Evolutionary conservation across 2,329 filamentous ascomycete species (phyloP).

Genomic region (Hirsutella minnesotensis): DNA sequence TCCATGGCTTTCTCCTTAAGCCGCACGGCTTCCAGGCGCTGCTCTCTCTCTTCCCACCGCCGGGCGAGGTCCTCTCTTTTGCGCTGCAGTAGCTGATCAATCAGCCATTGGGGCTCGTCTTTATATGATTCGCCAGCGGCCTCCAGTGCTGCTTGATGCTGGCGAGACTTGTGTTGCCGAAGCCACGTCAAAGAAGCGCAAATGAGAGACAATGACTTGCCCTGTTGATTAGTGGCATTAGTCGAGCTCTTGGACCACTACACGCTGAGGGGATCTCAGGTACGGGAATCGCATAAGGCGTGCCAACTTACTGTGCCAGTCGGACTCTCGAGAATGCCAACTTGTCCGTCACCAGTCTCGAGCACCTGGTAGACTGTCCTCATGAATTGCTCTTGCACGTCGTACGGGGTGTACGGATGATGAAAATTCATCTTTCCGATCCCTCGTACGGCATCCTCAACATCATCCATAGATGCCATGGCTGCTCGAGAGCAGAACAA

Average conservation of each 20-base stretch:
- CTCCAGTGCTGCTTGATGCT: slow-evolving; percentile 40
- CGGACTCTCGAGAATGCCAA: slow-evolving; percentile 88
- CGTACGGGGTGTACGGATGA: slow-evolving; percentile 79
- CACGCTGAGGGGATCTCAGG: too few species aligned
- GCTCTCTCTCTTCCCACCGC: slow-evolving; percentile 61
- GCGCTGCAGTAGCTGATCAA: slow-evolving; percentile 61
- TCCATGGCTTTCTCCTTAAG: slow-evolving; percentile 50
- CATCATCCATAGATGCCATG: slow-evolving; percentile 1
- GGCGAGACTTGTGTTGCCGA: slow-evolving; percentile 60
- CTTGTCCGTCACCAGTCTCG: slow-evolving; percentile 55
- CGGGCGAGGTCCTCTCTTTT: slow-evolving; percentile 55
- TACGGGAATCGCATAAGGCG: too few species aligned
- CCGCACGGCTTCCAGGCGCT: slow-evolving; percentile 53
- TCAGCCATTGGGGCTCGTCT: slow-evolving; percentile 75
- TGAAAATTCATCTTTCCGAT: slow-evolving; percentile 51
- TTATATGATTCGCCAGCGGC: slow-evolving; percentile 31
- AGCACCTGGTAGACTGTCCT: slow-evolving; percentile 67
- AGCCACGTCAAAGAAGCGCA: slow-evolving; percentile 86
- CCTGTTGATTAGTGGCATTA: slow-evolving; percentile 28
- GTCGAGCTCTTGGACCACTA: neutral
- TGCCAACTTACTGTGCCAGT: slow-evolving; percentile 53
- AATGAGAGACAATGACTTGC: slow-evolving; percentile 85
- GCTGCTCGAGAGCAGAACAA: neutral
- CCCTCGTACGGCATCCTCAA: slow-evolving; percentile 9
- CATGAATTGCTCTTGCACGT: slow-evolving; percentile 86